phyloP scores from a whole-genome alignment of 345 rosid genomes.

The Cardamine resedifolia region DNA sequence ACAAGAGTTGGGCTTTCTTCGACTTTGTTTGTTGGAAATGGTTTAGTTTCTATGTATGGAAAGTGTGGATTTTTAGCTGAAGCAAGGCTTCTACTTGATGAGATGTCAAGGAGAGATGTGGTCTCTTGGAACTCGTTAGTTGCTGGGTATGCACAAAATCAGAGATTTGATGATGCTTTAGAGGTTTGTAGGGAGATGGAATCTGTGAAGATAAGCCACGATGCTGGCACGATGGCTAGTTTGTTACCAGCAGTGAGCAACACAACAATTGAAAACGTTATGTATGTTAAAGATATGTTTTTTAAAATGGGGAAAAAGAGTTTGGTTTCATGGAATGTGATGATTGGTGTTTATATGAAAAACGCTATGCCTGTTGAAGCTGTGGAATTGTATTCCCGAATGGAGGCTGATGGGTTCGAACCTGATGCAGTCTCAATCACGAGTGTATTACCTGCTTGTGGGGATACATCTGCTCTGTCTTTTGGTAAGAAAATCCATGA shows the following conservation, averaged over 20 bases:
- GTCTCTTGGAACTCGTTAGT: slow-evolving; percentile 81
- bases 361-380: slow-evolving; percentile 67
- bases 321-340: slow-evolving; percentile 74
- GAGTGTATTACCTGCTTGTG: slow-evolving; percentile 76
- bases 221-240: slow-evolving; percentile 76
- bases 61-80: slow-evolving; percentile 62
- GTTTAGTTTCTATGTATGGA: slow-evolving; percentile 68
- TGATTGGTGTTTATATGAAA: slow-evolving; percentile 65
- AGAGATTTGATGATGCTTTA: slow-evolving; percentile 62
- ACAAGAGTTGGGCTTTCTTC: slow-evolving; percentile 54
- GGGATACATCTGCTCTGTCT: slow-evolving; percentile 62
- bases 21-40: slow-evolving; percentile 63
- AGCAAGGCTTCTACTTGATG: slow-evolving; percentile 56
- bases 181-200: slow-evolving; percentile 67
- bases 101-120: slow-evolving; percentile 62
- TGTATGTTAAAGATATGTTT: slow-evolving; percentile 59
- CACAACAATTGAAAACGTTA: slow-evolving; percentile 52
- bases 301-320: slow-evolving; percentile 44
- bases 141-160: slow-evolving; percentile 62
- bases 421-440: slow-evolving; percentile 64
- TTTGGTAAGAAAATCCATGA: slow-evolving; percentile 56
- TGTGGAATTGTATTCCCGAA: slow-evolving; percentile 47
- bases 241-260: slow-evolving; percentile 64
- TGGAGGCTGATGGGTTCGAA: slow-evolving; percentile 54
- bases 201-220: slow-evolving; percentile 42